Evolutionary conservation across 2,329 filamentous ascomycete genomes (phyloP), one percentile per base, ranked within the genome.

Genomic region (Pseudogymnoascus sp.): DNA sequence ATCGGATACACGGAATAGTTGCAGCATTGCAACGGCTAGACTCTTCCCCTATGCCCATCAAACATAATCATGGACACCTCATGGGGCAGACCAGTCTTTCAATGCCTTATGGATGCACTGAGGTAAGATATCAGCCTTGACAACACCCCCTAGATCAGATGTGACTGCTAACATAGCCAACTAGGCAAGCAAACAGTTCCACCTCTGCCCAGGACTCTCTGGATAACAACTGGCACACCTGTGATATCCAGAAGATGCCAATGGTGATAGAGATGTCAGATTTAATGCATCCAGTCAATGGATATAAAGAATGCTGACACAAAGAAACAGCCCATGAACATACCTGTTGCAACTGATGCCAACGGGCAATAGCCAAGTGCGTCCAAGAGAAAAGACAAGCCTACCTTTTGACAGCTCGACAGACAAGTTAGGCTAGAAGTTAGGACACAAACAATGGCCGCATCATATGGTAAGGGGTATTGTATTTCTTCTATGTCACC

Each of bases 401-500:
- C 49, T 55, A 55, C 49, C 49, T 55, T 52, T 55, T 33, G 29
- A 55, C 5, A 33, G 10, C 5, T 14, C n/a, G 16, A 33, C n/a
- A 55, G 29, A 55, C 10, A 21, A 55, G 29, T 33, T 11, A 21
- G 49, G 29, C 29, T 55, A 55, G 29, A 33, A 21, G 49, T 55
- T 55, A 55, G 29, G 29, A 55, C 49, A 55, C 49, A 33, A 33
- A 33, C n/a, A 33, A 55, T 19, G 49, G 29, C 49, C 5, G 29
- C n/a, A 55, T 55, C 49, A 55, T 55, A 33, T 60, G 31, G 58
- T 39, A 60, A 60, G 21, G 61, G 61, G 61, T 62, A 62, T 62
- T 60, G 23, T 38, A 63, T 61, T 63, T 61, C 58, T 60, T 61
- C 37, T 63, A 63, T 41, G 38, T 63, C 43, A 16, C 14, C n/a